Conservation (phyloP, 768 basidiomycete species). For the Lactarius psammicola region DNA sequence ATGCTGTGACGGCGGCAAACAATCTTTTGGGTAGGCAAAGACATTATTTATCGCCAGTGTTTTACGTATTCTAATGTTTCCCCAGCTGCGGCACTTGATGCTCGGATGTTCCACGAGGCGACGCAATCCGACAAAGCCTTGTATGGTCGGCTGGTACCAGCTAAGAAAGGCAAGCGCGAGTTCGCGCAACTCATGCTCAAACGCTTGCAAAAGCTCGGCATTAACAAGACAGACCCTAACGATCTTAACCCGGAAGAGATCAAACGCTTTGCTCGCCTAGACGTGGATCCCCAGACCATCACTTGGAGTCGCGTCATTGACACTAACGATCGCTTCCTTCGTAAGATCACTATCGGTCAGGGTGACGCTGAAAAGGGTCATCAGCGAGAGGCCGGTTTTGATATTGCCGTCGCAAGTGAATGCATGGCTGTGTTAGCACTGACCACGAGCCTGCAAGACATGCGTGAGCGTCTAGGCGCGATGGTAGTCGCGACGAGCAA, state of each 20-base stretch:
- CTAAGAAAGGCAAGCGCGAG: conserved; percentile 90
- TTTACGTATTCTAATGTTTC: conserved; percentile 4
- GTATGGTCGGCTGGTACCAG: conserved; percentile 87
- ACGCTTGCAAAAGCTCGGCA: conserved; percentile 91
- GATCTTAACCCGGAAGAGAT: conserved; percentile 92
- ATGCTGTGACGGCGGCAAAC: conserved; percentile 96
- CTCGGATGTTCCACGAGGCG: conserved; percentile 95
- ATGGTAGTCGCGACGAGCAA: conserved; percentile 98
- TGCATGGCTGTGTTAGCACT: conserved; percentile 97
- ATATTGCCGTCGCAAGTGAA: conserved; percentile 96
- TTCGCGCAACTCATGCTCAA: conserved; percentile 97
- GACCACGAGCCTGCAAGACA: conserved; percentile 83
- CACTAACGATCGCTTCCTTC: conserved; percentile 94
- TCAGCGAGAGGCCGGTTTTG: conserved; percentile 87
- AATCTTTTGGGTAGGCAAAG: conserved; percentile 75
- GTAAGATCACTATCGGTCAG: conserved; percentile 91
- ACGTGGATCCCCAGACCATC: conserved; percentile 86
- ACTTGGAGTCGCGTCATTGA: conserved; percentile 98
- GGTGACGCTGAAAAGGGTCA: conserved; percentile 86
- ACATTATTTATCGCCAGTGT: conserved; percentile 15
- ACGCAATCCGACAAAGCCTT: conserved; percentile 95
- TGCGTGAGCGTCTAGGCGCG: conserved; percentile 86
- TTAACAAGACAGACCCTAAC: conserved; percentile 89
- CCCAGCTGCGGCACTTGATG: conserved; percentile 90
- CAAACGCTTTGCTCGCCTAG: conserved; percentile 84